phyloP scores from a whole-genome alignment of 805 yeast genomes.

The Starmerella floris region DNA sequence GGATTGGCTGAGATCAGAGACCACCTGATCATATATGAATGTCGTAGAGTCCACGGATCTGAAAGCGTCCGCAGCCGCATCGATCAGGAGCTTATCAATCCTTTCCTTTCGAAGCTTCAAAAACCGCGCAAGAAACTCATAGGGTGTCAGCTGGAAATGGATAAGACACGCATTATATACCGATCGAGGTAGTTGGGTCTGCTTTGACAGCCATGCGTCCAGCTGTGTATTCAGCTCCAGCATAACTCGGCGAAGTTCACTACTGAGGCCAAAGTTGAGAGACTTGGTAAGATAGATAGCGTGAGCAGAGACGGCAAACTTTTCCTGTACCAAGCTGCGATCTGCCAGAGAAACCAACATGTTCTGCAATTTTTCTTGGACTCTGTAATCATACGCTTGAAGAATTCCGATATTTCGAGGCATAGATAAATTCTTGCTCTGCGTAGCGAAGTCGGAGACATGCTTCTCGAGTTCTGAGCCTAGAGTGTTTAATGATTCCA shows the following conservation, averaged over 20 bases:
- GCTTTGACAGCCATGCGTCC: conserved; percentile 4
- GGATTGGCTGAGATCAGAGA: conserved; percentile 11
- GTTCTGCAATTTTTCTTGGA: background rate
- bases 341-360: conserved; percentile 4
- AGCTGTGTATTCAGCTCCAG: conserved; percentile 85
- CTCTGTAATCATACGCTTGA: background rate
- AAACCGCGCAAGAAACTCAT: conserved; percentile 10
- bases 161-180: conserved; percentile 20
- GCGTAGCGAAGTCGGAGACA: conserved; percentile 1
- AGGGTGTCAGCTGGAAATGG: conserved; percentile 10
- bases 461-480: conserved; percentile 7
- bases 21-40: conserved; percentile 12
- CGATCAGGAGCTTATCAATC: conserved; percentile 5
- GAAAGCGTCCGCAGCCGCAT: conserved; percentile 6
- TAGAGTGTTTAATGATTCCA: conserved; percentile 8
- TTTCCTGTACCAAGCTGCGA: conserved; percentile 6
- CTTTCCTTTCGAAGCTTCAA: conserved; percentile 7
- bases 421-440: background rate
- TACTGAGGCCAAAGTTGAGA: conserved; percentile 69
- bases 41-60: conserved; percentile 15
- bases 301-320: conserved; percentile 10
- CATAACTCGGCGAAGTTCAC: conserved; percentile 98
- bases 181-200: conserved; percentile 12
- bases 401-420: background rate
- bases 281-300: conserved; percentile 8